Conservation (phyloP, 305 asterid species). For the Fraxinus velutina region DNA sequence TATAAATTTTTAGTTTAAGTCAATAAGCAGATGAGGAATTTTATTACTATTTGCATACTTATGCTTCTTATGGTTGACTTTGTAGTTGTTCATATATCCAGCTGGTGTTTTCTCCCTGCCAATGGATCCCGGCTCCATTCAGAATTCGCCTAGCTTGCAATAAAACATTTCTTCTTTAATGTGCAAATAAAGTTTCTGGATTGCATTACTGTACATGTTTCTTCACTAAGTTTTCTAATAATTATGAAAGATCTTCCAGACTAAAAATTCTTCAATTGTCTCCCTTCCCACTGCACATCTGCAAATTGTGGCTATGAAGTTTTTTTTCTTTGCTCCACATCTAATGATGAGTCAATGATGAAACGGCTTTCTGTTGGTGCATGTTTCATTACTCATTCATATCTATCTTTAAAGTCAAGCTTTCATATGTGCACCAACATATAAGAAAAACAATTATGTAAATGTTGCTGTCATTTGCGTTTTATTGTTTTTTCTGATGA, state of each 20-base stretch:
- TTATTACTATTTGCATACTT: background rate
- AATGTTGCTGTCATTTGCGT: background rate
- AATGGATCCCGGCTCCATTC: background rate
- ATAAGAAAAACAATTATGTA: background rate
- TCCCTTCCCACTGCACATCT: background rate
- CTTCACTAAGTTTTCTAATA: background rate
- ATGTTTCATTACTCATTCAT: background rate
- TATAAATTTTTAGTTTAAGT: background rate
- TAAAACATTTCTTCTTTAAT: background rate
- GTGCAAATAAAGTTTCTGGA: background rate
- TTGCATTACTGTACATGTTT: background rate
- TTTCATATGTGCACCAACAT: background rate
- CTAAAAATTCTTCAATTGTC: background rate
- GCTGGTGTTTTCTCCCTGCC: background rate
- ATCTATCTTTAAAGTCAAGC: background rate
- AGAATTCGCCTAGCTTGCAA: background rate
- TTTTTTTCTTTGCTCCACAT: background rate
- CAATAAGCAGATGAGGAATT: background rate
- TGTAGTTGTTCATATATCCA: background rate
- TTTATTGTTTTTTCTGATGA: background rate
- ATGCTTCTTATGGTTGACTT: background rate
- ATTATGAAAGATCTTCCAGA: background rate
- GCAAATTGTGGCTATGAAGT: background rate
- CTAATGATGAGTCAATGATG: background rate
- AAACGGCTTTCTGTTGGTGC: background rate